Evolutionary conservation across 805 yeast genomes (phyloP), one percentile per base, ranked within the genome.

Genomic region (Zygotorulaspora sp.): DNA sequence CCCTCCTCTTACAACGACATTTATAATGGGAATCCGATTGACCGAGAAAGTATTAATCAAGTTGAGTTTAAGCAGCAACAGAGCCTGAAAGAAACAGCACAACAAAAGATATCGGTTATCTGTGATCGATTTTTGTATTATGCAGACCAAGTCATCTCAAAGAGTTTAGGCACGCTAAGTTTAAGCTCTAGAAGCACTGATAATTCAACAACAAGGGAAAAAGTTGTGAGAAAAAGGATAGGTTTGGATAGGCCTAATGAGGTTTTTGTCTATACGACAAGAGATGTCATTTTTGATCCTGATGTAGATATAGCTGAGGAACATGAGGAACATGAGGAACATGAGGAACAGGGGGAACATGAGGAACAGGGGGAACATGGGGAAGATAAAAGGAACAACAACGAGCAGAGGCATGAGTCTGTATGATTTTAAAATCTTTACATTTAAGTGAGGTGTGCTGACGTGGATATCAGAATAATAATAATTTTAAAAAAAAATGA

Each of bases 81-180:
- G 12, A 45, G 43, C 8, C 43, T 60, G 24, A 53, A 43, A 36
- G 50, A 53, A 11, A 38, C 47, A 2, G 37, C 50, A 6, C 45
- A 44, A 10, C 49, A 52, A 11, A 49, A 58, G 9, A 20, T 65
- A 6, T 42, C 31, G 4, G 45, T 45, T 8, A 58, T 72, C 0
- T 63, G 67, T n/a, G 58, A 63, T 19, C 61, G 66, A 1, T 52
- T 77, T 27, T 47, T 71, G 24, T 59, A 63, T 41, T 57, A 72
- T 33, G 73, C 82, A 1, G 82, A 77, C 54, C 68, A 66, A 24
- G 63, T 75, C 12, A 74, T 78, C 35, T 74, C 76, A 10, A 72
- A 75, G 32, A 78, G 79, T n/a, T 60, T 78, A 47, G 77, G 79
- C 4, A 77, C 80, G 1, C 54, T 77, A 32, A 71, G 80, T 0